These are phyloP conservation scores for Malassezia caprae DNA, from an alignment of 1,284 basidiomycete genomes.

Conservation along the genomic window DNA sequence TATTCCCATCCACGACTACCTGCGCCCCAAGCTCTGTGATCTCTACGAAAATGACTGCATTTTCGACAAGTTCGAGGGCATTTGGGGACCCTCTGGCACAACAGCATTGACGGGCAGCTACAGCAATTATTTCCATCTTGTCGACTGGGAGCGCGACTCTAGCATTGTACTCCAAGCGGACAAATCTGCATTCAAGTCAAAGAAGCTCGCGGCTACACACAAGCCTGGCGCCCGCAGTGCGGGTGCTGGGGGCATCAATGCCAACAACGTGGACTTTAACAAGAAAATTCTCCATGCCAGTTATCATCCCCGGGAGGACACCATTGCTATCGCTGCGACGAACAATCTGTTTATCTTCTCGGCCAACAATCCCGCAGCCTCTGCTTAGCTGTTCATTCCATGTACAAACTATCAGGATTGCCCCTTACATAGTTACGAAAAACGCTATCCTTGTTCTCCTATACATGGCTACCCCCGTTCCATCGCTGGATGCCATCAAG, in stretches of 20 bases:
- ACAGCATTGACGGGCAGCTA: conserved; percentile 72
- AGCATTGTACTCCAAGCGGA: conserved; percentile 95
- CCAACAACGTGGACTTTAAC: conserved; percentile 60
- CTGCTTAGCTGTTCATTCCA: background rate
- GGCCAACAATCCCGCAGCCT: conserved; percentile 31
- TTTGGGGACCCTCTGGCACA: conserved; percentile 43
- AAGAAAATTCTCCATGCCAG: conserved; percentile 84
- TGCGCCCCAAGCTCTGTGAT: conserved; percentile 93
- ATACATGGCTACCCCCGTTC: background rate
- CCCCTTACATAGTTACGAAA: background rate
- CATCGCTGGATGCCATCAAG: conserved; percentile 28
- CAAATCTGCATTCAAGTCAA: conserved; percentile 98
- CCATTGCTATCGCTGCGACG: conserved; percentile 57
- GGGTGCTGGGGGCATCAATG: conserved; percentile 52
- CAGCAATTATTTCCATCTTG: conserved; percentile 99
- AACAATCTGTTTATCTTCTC: conserved; percentile 56
- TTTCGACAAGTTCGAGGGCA: conserved; percentile 85
- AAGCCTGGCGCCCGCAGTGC: conserved; percentile 61
- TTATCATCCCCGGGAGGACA: conserved; percentile 95
- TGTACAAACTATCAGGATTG: conserved; percentile 2
- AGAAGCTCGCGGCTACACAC: conserved; percentile 66
- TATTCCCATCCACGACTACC: conserved; percentile 96
- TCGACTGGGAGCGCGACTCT: conserved; percentile 77
- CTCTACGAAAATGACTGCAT: conserved; percentile 99
- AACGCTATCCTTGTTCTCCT: background rate